Base-by-base conservation (phyloP, 148 eudicot genomes). In the Vaccinium vitisidaea region DNA sequence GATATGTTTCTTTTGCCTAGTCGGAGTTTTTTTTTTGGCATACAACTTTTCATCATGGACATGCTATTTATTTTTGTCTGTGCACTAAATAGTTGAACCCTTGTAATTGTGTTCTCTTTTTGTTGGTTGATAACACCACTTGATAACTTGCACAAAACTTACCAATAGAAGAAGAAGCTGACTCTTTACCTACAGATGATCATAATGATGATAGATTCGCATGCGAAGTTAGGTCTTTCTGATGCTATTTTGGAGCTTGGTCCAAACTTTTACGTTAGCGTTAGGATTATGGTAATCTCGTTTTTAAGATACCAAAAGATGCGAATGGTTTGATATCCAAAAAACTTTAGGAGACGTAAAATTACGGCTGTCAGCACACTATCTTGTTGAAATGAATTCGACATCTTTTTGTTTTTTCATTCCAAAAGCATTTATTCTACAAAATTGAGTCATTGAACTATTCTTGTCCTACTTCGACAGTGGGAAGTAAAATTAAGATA, bases 111-210 rank as follows among this genome's bases (percentile, higher is more conserved):
- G 13, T 21, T 75, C 79, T 75, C 16, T 46, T 46, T 21, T 21
- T 8, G 27, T 21, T 36, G 78, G 49, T 46, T 75, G 55, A 75
- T 18, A 75, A 21, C 36, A 75, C 48, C 79, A 21, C 79, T 75
- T 75, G 27, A 75, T 23, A 75, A 75, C 79, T 19, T 75, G 27
- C 79, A 49, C 52, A 75, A 75, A 75, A 48, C 43, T 39, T 39
- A 39, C 55, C 54, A 48, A 21, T 8, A 48, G 13, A 21, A 69
- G 27, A 69, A 30, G 75, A 69, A 27, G 39, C 75, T 74, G 49
- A 30, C 5, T 5, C n/a, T 32, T 74, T 2, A 39, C 15, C 10
- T 0, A 39, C 18, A 74, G 50, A 74, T 39, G 9, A 74, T 74
- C n/a, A 19, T 36, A 18, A 39, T 39, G n/a, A 43, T 39, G n/a